Base-by-base conservation (phyloP, 345 rosid genomes). In the Physaria fendleri region DNA sequence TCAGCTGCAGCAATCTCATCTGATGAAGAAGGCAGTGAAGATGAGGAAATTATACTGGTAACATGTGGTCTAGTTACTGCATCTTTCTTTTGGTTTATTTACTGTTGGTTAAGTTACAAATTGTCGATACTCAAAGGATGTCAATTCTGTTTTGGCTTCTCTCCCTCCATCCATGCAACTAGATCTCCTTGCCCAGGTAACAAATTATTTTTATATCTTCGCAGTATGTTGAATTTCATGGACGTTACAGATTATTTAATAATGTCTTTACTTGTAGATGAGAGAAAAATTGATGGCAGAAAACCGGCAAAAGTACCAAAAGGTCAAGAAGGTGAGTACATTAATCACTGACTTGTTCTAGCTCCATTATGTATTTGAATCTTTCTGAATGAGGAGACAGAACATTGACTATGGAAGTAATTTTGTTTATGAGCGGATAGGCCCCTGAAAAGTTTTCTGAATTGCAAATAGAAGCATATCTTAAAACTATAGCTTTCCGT, bases 261-360 rank as follows among this genome's bases (percentile, higher is more conserved):
- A 29, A 68, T 56, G 23, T 33, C 47, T 16, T 62, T 22, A 44
- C 56, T 24, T 70, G 68, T 66, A 93, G 99, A 89, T 93, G 95
- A 83, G 95, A 75, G 99, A 93, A 78, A 79, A 77, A 57, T 70
- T 85, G 82, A 93, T 93, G 91, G 95, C 95, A 55, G 97, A 89
- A 77, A 93, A 93, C 76, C 76, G 95, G 65, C 95, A 93, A 68
- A 81, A 79, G 69, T 93, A 93, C 80, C 97, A 93, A 65, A 82
- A 82, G 85, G 91, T 93, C 40, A 89, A 89, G 77, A 89, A 93
- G 97, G 99, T 93, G 50, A 38, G 76, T 40, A 27, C 16, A 41
- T 32, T 14, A 22, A 23, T 62, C 12, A 23, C 34, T 37, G 48
- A 11, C 66, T 44, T 33, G 15, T 50, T 57, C 47, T 48, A 42